A percentile compares a stretch with the other conserved stretches of the same genome.
phyloP scores from a whole-genome alignment of 371 early-diverging fungal genomes.

The Amoeboradix gromovi region DNA sequence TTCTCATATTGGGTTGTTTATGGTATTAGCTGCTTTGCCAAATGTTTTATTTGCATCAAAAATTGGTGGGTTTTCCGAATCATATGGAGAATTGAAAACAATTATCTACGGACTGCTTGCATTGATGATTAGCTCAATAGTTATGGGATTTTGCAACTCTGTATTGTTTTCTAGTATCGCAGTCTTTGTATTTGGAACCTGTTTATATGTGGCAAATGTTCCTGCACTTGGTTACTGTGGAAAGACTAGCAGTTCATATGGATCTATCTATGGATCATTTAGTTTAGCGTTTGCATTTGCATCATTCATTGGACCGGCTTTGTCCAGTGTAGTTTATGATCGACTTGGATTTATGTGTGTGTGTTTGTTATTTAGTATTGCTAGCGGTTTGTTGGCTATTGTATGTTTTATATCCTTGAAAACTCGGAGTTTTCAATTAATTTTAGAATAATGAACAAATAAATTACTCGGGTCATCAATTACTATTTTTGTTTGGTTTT shows the following conservation, averaged over 20 bases:
- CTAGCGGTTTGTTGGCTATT: background rate
- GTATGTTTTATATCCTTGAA: background rate
- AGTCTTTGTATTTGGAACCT: background rate
- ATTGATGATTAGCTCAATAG: background rate
- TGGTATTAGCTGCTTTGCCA: background rate
- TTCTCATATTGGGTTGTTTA: background rate
- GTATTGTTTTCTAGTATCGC: background rate
- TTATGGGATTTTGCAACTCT: background rate
- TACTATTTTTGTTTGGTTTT: no score
- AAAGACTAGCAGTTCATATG: background rate
- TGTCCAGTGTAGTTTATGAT: background rate
- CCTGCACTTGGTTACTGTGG: background rate
- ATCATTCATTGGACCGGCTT: background rate
- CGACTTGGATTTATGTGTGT: background rate
- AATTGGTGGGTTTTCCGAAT: background rate
- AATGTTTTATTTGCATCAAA: background rate
- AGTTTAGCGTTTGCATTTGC: background rate
- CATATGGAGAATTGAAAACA: background rate
- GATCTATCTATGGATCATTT: background rate
- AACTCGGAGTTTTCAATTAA: no score
- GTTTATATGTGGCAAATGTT: background rate
- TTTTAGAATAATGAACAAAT: no score
- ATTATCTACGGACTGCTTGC: background rate
- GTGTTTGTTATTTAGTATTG: background rate
- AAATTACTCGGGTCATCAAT: no score